Conservation (phyloP, 495 filamentous ascomycete species). For the Podospora australis region DNA sequence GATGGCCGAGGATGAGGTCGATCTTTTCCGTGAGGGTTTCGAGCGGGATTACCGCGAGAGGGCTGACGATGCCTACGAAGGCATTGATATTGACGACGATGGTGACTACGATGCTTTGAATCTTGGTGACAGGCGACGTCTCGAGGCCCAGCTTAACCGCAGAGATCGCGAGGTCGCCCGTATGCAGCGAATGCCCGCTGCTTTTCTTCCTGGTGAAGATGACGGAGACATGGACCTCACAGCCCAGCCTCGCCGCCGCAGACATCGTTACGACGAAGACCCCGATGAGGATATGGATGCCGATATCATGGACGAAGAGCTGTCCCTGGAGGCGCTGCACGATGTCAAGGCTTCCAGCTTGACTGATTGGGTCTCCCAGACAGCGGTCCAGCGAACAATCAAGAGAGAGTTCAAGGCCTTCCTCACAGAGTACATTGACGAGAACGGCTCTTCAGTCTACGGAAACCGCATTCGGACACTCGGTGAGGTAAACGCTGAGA, state of each 20-base stretch:
- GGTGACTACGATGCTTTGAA: constrained; percentile 63
- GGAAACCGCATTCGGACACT: constrained; percentile 87
- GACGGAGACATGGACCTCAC: constrained; percentile 78
- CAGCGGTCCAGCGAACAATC: constrained; percentile 86
- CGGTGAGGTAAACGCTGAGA: constrained; percentile 93
- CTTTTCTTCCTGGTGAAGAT: constrained; percentile 84
- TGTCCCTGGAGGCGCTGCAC: constrained; percentile 82
- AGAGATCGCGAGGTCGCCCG: constrained; percentile 76
- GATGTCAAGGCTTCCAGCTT: constrained; percentile 91
- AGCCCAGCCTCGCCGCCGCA: constrained; percentile 67
- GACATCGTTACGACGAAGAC: constrained; percentile 89
- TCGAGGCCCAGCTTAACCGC: constrained; percentile 76
- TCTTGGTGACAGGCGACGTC: constrained; percentile 77
- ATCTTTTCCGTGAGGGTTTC: constrained; percentile 87
- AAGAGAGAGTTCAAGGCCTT: constrained; percentile 96
- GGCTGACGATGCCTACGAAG: constrained; percentile 46
- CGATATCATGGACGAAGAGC: constrained; percentile 89
- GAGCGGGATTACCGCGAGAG: constrained; percentile 71
- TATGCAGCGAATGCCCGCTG: constrained; percentile 67
- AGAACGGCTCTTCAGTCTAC: constrained; percentile 82
- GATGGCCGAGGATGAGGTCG: constrained; percentile 93
- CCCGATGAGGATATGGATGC: constrained; percentile 85
- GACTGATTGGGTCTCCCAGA: constrained; percentile 90
- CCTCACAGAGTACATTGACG: constrained; percentile 90
- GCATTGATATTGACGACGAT: constrained; percentile 44